These are phyloP conservation scores for Leccinum variabile DNA, from an alignment of 1,284 basidiomycete species.

Conservation along the genomic window DNA sequence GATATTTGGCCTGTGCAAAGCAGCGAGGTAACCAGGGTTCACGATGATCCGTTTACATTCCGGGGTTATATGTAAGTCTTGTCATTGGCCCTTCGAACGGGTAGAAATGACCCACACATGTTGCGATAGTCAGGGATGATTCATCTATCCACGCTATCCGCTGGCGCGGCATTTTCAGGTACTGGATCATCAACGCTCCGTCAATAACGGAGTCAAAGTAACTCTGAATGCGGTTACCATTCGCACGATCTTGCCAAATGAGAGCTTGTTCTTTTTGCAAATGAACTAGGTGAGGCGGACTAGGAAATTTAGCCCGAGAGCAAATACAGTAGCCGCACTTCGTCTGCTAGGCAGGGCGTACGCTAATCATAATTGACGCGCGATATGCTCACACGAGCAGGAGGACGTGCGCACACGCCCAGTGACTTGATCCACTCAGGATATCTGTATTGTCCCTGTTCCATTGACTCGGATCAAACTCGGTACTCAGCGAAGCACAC, in stretches of 20 bases:
- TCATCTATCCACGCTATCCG: constrained; percentile 1
- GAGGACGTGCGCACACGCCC: constrained; percentile 2
- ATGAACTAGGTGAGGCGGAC: constrained; percentile 11
- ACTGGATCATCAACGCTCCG: neutral
- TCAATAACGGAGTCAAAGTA: neutral
- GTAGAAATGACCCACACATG: neutral
- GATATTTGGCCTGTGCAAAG: constrained; percentile 46
- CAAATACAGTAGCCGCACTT: neutral
- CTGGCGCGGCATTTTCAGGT: neutral
- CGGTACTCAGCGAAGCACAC: neutral
- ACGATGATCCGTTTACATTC: constrained; percentile 57
- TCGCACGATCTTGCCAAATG: constrained; percentile 1
- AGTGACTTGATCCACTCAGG: constrained; percentile 1
- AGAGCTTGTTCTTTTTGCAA: constrained; percentile 4
- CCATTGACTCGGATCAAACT: neutral
- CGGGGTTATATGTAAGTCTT: constrained; percentile 39
- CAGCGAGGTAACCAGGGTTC: constrained; percentile 43
- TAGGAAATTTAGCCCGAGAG: neutral
- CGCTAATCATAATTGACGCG: constrained; percentile 45
- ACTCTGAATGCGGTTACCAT: constrained; percentile 10
- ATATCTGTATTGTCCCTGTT: neutral
- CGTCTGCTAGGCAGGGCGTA: constrained; percentile 16
- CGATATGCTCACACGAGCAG: constrained; percentile 37
- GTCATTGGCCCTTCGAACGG: neutral
- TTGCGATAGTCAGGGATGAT: constrained; percentile 2